Base-by-base conservation (phyloP, 148 eudicot species). In the Gaultheria prostrata region DNA sequence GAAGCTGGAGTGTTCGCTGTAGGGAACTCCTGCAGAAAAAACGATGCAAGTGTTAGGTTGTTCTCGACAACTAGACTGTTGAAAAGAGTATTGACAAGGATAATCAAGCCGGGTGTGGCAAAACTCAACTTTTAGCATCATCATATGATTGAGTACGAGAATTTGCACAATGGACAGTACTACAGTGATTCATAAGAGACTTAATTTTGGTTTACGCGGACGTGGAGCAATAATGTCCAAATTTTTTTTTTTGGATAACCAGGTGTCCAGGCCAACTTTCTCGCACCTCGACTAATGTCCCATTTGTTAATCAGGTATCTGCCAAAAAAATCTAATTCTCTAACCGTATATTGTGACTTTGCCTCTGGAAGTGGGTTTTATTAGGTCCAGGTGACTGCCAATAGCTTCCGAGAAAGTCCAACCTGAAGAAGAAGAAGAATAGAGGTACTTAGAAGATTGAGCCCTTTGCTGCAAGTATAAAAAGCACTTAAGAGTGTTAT, bases 1-100 rank as follows among this genome's bases (percentile, higher is more conserved):
- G 85, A 91, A 92, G 85, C 92, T 92, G 24, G 95, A 92, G 87
- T 92, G 95, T 86, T 92, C 95, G 78, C 95, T 92, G 61, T 92
- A 92, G 18, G 95, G 95, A 72, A 92, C 93, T 79, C 95, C 95
- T 92, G 90, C 84, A 84, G 12, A 65, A 82, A 53, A 35, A 73
- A 50, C 21, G 63, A 74, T 65, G 67, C 3, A 20, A 21, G 43
- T 21, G 80, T 76, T 17, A 65, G 21, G 73, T 56, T n/a, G 54
- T 24, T 26, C 12, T 32, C 15, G 18, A 10, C 24, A 73, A 49
- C 73, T 74, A 78, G 35, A 76, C 8, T 75, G 67, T 39, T n/a
- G 24, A 70, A 24, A 75, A n/a, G 46, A 46, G 71, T 75, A 30
- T 5, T 75, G 30, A 46, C 46, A 72, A 46, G 10, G n/a, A 9